phyloP scores from a whole-genome alignment of 495 filamentous ascomycete species.

The Aspergillus coremiiformis region DNA sequence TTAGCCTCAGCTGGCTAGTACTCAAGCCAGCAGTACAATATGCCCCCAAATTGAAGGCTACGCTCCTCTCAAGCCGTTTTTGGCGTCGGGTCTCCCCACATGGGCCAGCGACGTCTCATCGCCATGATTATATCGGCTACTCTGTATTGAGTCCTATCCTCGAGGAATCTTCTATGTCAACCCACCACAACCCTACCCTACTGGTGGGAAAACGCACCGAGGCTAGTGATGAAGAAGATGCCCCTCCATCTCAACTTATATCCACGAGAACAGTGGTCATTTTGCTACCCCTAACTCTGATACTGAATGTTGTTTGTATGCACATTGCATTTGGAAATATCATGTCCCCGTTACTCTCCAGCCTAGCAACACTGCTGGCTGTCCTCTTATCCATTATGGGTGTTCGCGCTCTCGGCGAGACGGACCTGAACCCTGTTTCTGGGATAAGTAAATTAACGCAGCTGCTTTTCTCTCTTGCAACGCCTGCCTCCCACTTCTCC shows the following conservation, averaged over 20 bases:
- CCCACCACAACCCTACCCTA: not conserved
- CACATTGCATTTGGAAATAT: slow-evolving; percentile 67
- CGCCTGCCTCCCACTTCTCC: slow-evolving; percentile 61
- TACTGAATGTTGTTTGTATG: slow-evolving; percentile 73
- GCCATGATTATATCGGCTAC: slow-evolving; percentile 34
- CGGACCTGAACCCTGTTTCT: slow-evolving; percentile 92
- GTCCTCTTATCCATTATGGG: slow-evolving; percentile 91
- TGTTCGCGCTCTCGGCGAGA: slow-evolving; percentile 89
- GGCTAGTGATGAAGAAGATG: slow-evolving; percentile 47
- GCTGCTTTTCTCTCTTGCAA: slow-evolving; percentile 84
- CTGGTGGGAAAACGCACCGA: slow-evolving; percentile 2
- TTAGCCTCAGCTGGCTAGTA: slow-evolving; percentile 78
- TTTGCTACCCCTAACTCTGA: slow-evolving; percentile 65
- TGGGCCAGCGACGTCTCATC: slow-evolving; percentile 1
- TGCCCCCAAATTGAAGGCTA: slow-evolving; percentile 30
- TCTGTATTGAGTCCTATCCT: slow-evolving; percentile 30
- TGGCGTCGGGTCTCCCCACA: slow-evolving; percentile 22
- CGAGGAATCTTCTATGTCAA: slow-evolving; percentile 12
- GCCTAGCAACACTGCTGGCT: slow-evolving; percentile 77
- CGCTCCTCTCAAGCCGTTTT: slow-evolving; percentile 18
- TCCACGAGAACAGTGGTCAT: slow-evolving; percentile 62
- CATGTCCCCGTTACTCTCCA: slow-evolving; percentile 57
- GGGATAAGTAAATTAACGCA: slow-evolving; percentile 96
- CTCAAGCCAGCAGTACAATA: slow-evolving; percentile 49
- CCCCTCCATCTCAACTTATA: slow-evolving; percentile 75